These are phyloP conservation scores for Phialophora verrucosa DNA, from an alignment of 2,329 filamentous ascomycete species.

Conservation along the genomic window DNA sequence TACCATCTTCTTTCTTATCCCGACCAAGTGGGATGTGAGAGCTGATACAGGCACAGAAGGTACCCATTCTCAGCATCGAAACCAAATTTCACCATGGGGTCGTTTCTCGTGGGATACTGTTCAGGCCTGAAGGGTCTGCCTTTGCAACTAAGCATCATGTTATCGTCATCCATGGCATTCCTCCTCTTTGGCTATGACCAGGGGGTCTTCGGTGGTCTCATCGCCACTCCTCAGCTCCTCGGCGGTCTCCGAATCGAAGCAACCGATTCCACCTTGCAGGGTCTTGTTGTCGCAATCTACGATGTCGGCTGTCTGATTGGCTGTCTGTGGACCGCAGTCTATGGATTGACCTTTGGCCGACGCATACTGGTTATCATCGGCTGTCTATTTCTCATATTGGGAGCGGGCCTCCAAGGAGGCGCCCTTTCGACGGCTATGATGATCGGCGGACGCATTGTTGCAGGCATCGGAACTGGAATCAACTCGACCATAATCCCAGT, in stretches of 20 bases:
- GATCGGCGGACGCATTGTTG: slow-evolving; percentile 40
- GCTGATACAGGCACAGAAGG: too few species aligned
- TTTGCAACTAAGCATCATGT: slow-evolving; percentile 6
- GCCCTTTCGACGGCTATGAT: slow-evolving; percentile 37
- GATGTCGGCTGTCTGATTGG: too few species aligned
- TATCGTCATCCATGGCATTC: slow-evolving; percentile 12
- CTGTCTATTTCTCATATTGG: slow-evolving; percentile 29
- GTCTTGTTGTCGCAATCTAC: too few species aligned
- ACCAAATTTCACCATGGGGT: too few species aligned
- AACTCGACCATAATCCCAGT: slow-evolving; percentile 42
- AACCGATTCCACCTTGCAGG: too few species aligned
- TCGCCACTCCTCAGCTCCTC: slow-evolving; percentile 9
- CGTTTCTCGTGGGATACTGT: too few species aligned
- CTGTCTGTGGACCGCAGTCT: too few species aligned
- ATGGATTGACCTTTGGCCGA: slow-evolving; percentile 32
- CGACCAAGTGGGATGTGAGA: too few species aligned
- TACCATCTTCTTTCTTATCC: too few species aligned
- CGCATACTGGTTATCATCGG: slow-evolving; percentile 15
- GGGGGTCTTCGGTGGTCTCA: slow-evolving; percentile 45
- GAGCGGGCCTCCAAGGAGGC: slow-evolving; percentile 39
- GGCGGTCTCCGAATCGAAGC: slow-evolving; percentile 24
- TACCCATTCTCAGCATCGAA: too few species aligned
- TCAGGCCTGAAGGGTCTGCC: too few species aligned
- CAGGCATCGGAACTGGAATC: slow-evolving; percentile 40
- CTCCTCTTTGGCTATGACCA: slow-evolving; percentile 53